These are phyloP conservation scores for Endothia cerciana DNA, from an alignment of 2,329 filamentous ascomycete species.

Conservation along the genomic window DNA sequence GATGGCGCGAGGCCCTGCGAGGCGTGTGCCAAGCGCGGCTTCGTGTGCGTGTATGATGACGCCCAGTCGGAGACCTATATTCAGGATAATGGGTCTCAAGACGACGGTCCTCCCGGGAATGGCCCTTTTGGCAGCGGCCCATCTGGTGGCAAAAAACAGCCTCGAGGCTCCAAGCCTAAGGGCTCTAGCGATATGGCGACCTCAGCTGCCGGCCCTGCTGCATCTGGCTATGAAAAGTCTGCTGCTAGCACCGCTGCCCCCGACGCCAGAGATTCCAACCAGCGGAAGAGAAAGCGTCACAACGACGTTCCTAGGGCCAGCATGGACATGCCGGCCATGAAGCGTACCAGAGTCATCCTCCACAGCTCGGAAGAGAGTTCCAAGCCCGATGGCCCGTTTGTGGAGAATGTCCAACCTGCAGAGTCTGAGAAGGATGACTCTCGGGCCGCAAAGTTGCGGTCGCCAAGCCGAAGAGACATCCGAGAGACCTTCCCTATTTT, in stretches of 20 bases:
- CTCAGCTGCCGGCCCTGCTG: not conserved
- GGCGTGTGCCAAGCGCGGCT: conserved; percentile 14
- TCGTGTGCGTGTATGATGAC: conserved; percentile 8
- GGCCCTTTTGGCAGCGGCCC: not conserved
- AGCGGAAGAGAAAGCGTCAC: conserved; percentile 5
- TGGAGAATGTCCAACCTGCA: not conserved
- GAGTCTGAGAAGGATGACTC: not conserved
- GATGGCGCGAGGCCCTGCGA: conserved; percentile 18
- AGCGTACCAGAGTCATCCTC: not conserved
- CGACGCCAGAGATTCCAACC: not conserved
- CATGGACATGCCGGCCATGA: not conserved
- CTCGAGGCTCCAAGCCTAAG: not conserved
- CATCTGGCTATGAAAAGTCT: not conserved
- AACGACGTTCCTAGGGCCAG: not conserved
- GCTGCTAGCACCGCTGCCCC: not conserved
- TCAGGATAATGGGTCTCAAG: not conserved
- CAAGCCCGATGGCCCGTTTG: not conserved
- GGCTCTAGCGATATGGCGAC: not conserved
- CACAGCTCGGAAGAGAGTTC: not conserved
- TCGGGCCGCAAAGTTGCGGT: conserved; percentile 7
- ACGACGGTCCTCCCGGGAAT: not conserved
- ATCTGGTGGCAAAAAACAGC: not conserved
- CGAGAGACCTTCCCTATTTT: not conserved
- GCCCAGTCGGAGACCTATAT: not conserved
- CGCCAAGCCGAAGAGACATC: not conserved